Evolutionary conservation across 495 filamentous ascomycete genomes (phyloP).

Genomic region (Trichoderma asperelloides): DNA sequence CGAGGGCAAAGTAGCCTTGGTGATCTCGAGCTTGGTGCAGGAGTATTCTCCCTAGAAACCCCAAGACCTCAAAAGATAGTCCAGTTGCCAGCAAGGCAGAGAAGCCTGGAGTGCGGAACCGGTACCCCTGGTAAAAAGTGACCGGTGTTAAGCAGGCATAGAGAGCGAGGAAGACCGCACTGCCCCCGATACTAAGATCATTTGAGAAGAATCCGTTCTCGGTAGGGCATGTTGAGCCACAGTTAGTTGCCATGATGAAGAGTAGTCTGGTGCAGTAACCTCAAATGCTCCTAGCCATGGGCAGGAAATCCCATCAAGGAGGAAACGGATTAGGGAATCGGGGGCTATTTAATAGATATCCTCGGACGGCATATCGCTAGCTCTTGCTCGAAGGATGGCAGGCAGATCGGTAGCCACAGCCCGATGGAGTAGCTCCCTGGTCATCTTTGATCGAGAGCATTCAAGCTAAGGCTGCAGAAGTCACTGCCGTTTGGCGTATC

Average conservation of each 20-base stretch:
- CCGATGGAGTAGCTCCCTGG: neutral
- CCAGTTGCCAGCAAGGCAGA: constrained; percentile 23
- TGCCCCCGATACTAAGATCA: constrained; percentile 23
- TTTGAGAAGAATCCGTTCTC: constrained; percentile 21
- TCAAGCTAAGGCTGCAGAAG: neutral
- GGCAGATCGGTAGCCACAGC: neutral
- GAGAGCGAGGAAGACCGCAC: constrained; percentile 27
- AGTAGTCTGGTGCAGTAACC: neutral
- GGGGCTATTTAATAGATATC: neutral
- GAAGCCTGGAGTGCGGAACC: constrained; percentile 27
- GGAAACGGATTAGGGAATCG: neutral
- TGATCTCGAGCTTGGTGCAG: constrained; percentile 21
- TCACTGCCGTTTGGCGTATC: neutral
- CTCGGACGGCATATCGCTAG: neutral
- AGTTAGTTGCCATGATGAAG: constrained; percentile 11
- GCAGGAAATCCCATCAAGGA: neutral
- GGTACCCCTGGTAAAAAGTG: constrained; percentile 27
- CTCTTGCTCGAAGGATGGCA: neutral
- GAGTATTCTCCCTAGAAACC: constrained; percentile 32
- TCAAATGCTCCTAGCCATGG: neutral
- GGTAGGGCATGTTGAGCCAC: constrained; percentile 15
- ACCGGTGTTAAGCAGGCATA: constrained; percentile 31
- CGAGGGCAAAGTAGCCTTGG: constrained; percentile 23
- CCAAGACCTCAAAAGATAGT: constrained; percentile 28
- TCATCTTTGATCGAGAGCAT: neutral